Evolutionary conservation across 2,329 filamentous ascomycete species (phyloP), one percentile per base, ranked within the genome.

Genomic region (Aspergillus persii): DNA sequence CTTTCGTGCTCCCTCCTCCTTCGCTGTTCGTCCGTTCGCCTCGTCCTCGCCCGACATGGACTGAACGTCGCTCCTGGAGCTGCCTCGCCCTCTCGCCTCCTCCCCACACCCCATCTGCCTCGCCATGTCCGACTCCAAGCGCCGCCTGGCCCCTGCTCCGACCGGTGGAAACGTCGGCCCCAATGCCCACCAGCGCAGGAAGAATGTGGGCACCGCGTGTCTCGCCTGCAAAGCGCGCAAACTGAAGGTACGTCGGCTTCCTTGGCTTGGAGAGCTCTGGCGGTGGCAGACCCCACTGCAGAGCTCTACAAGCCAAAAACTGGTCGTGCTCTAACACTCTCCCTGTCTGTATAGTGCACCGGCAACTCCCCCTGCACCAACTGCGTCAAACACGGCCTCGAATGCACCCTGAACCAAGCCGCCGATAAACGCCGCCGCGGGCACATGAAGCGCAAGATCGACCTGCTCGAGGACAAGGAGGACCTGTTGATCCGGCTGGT

Each of bases 401-500:
- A 67, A 62, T 69, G 67, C 50, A 64, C 63, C 27, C 57, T 69
- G 23, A 65, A 69, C 49, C 58, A 64, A 26, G 60, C 57, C 30
- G 60, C 60, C 53, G 67, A 69, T 47, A 63, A 62, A 56, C 66
- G 66, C 49, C 66, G 66, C 12, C 63, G 65, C 12, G 65, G 65
- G 26, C 60, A 57, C n/a, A 53, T 71, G 3, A 70, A 71, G 50
- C 66, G 68, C 49, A 71, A 69, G 54, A 63, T 64, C 29, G 63
- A 61, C 39, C 55, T 64, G 11, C 58, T 71, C 3, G 67, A 69
- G 41, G 66, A 72, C 9, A 65, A 70, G 18, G 63, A 69, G 26
- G 61, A 68, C 4, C 53, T 72, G 2, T 54, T 73, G 7, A 47
- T 67, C n/a, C 63, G 61, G 2, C 61, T 73, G n/a, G 57, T 72